Conservation (phyloP, 73 alveolate species). For the Effrenium voratum region DNA sequence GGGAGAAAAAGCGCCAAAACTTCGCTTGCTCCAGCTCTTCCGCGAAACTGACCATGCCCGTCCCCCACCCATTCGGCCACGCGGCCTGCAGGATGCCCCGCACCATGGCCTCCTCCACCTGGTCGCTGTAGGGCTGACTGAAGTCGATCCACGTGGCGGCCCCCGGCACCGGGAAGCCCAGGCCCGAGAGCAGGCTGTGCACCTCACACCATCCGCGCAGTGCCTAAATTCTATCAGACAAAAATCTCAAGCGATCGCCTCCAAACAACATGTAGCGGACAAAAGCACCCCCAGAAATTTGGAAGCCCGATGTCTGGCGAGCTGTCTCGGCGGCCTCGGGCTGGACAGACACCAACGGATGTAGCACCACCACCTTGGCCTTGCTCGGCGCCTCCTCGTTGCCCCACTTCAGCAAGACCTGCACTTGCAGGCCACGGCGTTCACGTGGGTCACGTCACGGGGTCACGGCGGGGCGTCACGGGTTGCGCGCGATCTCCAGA, state of each 20-base stretch:
- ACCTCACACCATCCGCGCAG: background rate
- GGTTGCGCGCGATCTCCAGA: no score
- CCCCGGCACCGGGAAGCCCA: background rate
- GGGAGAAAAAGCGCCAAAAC: no score
- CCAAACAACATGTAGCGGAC: background rate
- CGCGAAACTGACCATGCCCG: background rate
- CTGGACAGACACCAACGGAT: conserved; percentile 1
- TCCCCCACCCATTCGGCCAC: background rate
- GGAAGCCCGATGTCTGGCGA: background rate
- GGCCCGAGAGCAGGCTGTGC: background rate
- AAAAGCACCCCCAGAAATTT: background rate
- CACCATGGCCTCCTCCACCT: background rate
- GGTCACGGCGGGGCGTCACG: no score
- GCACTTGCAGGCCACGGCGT: no score
- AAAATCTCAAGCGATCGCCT: background rate
- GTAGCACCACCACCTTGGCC: conserved; percentile 2
- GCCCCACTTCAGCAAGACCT: background rate
- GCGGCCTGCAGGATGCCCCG: background rate
- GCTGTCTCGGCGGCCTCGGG: background rate
- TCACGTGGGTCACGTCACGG: no score
- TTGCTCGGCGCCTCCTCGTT: background rate
- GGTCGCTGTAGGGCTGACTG: background rate
- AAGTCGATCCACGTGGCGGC: conserved; percentile 1
- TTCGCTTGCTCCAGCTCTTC: no score
- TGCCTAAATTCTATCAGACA: background rate